Evolutionary conservation across 2,329 filamentous ascomycete species (phyloP).

Genomic region (Coleophoma eucalyptorum): DNA sequence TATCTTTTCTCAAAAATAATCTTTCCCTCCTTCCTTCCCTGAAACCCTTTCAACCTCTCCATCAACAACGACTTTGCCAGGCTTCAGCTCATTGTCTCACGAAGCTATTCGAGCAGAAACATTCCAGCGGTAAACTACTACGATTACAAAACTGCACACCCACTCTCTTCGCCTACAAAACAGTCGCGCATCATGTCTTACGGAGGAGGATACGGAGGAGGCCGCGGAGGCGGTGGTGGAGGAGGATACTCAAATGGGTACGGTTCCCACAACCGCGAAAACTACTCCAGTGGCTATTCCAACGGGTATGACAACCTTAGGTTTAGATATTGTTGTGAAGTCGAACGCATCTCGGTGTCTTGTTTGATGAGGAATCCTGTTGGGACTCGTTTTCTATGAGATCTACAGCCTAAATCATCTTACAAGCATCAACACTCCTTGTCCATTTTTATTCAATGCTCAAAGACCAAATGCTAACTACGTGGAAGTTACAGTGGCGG

Average conservation of each 20-base stretch:
- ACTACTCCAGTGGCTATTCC: slow-evolving; percentile 46
- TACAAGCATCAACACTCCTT: slow-evolving; percentile 17
- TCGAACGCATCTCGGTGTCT: slow-evolving; percentile 19
- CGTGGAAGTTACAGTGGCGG: slow-evolving; percentile 37
- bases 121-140: slow-evolving; percentile 6
- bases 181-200: slow-evolving; percentile 60
- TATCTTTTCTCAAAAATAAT: slow-evolving; percentile 14
- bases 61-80: slow-evolving; percentile 10
- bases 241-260: slow-evolving; percentile 49
- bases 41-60: neutral
- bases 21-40: slow-evolving; percentile 4
- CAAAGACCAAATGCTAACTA: slow-evolving; percentile 31
- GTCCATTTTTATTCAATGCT: slow-evolving; percentile 5
- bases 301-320: slow-evolving; percentile 39
- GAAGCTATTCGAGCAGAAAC: slow-evolving; percentile 9
- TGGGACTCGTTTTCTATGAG: slow-evolving; percentile 11
- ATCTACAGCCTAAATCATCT: slow-evolving; percentile 6
- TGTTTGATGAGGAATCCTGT: slow-evolving; percentile 25
- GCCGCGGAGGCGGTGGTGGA: slow-evolving; percentile 42
- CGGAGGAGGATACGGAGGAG: slow-evolving; percentile 47
- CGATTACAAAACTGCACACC: slow-evolving; percentile 5
- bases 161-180: slow-evolving; percentile 11
- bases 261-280: slow-evolving; percentile 40
- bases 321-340: slow-evolving; percentile 31
- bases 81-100: slow-evolving; percentile 16